Percentiles rank a stretch among this genome's conserved stretches.
These are phyloP conservation scores for Dalbergia oliveri DNA, from an alignment of 306 rosid species.

Conservation along the genomic window DNA sequence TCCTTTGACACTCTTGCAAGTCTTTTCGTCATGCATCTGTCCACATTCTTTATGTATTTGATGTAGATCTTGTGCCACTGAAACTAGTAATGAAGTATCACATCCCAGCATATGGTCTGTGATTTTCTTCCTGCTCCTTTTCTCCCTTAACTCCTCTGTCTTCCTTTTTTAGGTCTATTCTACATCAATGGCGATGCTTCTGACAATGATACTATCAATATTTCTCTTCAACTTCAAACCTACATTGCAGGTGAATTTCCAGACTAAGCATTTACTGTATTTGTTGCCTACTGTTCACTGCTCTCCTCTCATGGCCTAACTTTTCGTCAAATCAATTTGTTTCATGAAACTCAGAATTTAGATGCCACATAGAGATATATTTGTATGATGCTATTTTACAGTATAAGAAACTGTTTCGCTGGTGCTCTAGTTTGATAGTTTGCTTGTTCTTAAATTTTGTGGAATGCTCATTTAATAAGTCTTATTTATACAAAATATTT, in stretches of 20 bases:
- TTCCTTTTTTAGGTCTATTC: slow-evolving; percentile 71
- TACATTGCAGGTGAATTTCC: slow-evolving; percentile 75
- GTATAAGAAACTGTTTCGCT: slow-evolving; percentile 19
- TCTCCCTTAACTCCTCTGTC: slow-evolving; percentile 28
- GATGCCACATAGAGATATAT: slow-evolving; percentile 15
- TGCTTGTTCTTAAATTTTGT: slow-evolving; percentile 18
- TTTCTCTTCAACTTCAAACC: slow-evolving; percentile 89
- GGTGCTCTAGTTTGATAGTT: slow-evolving; percentile 15
- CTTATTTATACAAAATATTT: slow-evolving; percentile 8
- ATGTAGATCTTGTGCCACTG: background rate
- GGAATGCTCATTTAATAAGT: slow-evolving; percentile 12
- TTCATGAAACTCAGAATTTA: slow-evolving; percentile 8
- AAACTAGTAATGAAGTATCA: slow-evolving; percentile 24
- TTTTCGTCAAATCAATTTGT: slow-evolving; percentile 8
- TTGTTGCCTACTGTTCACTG: slow-evolving; percentile 14
- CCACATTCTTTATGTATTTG: slow-evolving; percentile 11
- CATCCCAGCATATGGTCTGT: slow-evolving; percentile 19
- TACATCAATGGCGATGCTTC: slow-evolving; percentile 97
- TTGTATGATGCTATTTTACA: slow-evolving; percentile 18
- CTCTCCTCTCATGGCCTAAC: background rate
- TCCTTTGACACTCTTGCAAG: slow-evolving; percentile 26
- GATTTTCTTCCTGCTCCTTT: slow-evolving; percentile 12
- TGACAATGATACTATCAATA: slow-evolving; percentile 78
- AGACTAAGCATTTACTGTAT: slow-evolving; percentile 18
- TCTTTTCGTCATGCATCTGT: slow-evolving; percentile 33